phyloP scores from a whole-genome alignment of 169 alveolate genomes.

The Plasmodium relictum region DNA sequence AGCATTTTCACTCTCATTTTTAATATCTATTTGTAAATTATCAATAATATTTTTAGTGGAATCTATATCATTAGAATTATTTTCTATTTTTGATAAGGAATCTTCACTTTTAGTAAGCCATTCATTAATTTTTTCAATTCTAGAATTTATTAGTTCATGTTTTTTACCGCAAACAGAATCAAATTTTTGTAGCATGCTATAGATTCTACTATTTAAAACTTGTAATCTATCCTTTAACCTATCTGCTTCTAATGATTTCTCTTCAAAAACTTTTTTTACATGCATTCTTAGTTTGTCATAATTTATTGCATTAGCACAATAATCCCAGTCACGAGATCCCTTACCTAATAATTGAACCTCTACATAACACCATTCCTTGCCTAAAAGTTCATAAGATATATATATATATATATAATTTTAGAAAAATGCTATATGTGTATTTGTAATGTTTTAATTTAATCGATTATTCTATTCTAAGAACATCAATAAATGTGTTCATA shows the following conservation, averaged over 20 bases:
- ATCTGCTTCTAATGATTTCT: conserved; percentile 68
- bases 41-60: conserved; percentile 81
- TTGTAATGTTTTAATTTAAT: too few species aligned
- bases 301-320: conserved; percentile 85
- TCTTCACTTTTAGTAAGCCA: conserved; percentile 82
- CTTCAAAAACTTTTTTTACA: conserved; percentile 78
- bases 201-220: conserved; percentile 17
- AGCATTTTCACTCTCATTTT: conserved; percentile 73
- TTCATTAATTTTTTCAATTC: conserved; percentile 69
- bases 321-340: conserved; percentile 91
- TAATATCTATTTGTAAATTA: conserved; percentile 82
- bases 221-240: conserved; percentile 36
- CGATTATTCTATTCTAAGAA: too few species aligned
- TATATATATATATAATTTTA: background rate
- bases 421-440: background rate
- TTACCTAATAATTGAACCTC: conserved; percentile 91
- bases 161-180: conserved; percentile 48
- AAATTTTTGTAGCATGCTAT: conserved; percentile 30
- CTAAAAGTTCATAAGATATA: conserved; percentile 33
- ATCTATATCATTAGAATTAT: conserved; percentile 32
- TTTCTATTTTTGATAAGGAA: conserved; percentile 84
- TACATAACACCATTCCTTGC: conserved; percentile 93
- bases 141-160: conserved; percentile 30
- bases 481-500: background rate
- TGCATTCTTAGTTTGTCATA: conserved; percentile 82